Base-by-base conservation (phyloP, 805 yeast genomes). In the Kuraishia floccosa region DNA sequence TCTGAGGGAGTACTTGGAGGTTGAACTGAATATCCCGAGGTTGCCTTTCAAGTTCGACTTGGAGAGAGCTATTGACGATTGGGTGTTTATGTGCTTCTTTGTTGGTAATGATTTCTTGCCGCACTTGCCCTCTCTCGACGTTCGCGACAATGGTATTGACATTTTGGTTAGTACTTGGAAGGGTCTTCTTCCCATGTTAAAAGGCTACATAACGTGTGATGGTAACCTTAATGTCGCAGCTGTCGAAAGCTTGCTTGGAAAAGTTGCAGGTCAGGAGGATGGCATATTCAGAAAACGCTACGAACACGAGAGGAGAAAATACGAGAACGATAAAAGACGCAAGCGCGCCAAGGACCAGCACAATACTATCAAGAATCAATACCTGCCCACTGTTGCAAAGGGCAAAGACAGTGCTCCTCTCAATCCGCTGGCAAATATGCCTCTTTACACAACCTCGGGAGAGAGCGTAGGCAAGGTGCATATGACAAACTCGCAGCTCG, bases 31-130 rank as follows among this genome's bases (percentile, higher is more conserved):
- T 34, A 72, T 81, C 18, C 83, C 86, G 3, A 65, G 76, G 24
- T 48, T 79, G 13, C 69, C 84, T 2, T 78, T 82, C 46, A 68
- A 73, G 14, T 86, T 79, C 56, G 96, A 91, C 50, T 54, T 87
- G 32, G 99, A 91, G 57, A 66, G 98, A 36, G 96, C 97, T 2
- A 78, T 91, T 38, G 99, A 91, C 50, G 99, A 91, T 56, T 91
- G 98, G 98, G 85, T 91, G 11, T 91, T 91, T 43, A 80, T 91
- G 87, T 89, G 97, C 68, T 91, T 91, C 62, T 91, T 91, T 50
- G 93, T 89, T 40, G 99, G 99, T 55, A 91, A 91, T 50, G 99
- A 91, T 72, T 91, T 91, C 66, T 61, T 91, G 46, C 99, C 99
- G 1, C 97, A 89, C 56, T 60, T 91, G 42, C 97, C 99, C 4